Conservation (phyloP, 805 yeast genomes). For the Schwanniomyces sp. region DNA sequence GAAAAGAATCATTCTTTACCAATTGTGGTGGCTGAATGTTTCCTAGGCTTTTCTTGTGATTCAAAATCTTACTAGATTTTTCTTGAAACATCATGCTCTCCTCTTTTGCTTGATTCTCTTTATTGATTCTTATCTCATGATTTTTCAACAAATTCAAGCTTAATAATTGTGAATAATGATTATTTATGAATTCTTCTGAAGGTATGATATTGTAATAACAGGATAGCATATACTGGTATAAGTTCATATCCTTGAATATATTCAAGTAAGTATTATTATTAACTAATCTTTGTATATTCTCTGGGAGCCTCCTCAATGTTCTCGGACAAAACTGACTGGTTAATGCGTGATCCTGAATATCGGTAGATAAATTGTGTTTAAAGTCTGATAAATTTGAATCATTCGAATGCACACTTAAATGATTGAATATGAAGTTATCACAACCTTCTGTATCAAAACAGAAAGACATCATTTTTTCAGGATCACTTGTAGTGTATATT, state of each 20-base stretch:
- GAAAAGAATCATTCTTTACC: neutral
- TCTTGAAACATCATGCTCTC: conserved; percentile 22
- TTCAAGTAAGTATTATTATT: conserved; percentile 27
- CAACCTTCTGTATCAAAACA: conserved; percentile 12
- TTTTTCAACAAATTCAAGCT: conserved; percentile 37
- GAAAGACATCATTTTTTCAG: conserved; percentile 6
- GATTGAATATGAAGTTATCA: conserved; percentile 34
- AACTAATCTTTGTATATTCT: conserved; percentile 34
- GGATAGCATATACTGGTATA: conserved; percentile 39
- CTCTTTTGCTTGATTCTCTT: conserved; percentile 24
- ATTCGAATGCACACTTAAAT: conserved; percentile 32
- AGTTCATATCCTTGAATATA: conserved; percentile 30
- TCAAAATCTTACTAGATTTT: conserved; percentile 23
- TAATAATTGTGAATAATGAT: conserved; percentile 37
- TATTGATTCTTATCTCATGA: conserved; percentile 32
- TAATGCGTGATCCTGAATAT: conserved; percentile 22
- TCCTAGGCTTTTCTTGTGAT: conserved; percentile 25
- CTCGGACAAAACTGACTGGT: conserved; percentile 21
- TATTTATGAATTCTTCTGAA: conserved; percentile 22
- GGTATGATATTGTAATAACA: conserved; percentile 40
- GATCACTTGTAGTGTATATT: conserved; percentile 29
- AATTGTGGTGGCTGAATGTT: conserved; percentile 5
- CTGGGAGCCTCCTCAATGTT: conserved; percentile 29
- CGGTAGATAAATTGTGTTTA: conserved; percentile 26
- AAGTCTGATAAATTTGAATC: conserved; percentile 39